These are phyloP conservation scores for Fraxinus quadrangulata DNA, from an alignment of 257 asterid species.

Conservation along the genomic window DNA sequence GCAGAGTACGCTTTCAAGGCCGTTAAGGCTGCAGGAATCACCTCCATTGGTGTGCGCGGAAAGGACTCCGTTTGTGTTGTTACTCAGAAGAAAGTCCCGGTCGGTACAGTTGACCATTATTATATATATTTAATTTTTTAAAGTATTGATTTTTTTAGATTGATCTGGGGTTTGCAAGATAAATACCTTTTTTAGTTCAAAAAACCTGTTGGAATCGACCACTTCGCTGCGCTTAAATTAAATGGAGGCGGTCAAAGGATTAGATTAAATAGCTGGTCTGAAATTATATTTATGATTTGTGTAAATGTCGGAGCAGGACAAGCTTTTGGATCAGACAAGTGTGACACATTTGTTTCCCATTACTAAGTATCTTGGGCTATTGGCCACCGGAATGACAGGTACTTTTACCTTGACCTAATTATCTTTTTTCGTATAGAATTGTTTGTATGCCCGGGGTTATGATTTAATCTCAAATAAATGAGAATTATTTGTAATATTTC, in stretches of 20 bases:
- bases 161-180: not conserved
- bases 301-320: constrained; percentile 70
- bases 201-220: not conserved
- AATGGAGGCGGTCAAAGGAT: not conserved
- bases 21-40: constrained; percentile 87
- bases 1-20: constrained; percentile 81
- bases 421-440: not conserved
- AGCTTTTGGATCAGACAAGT: constrained; percentile 94
- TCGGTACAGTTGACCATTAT: constrained; percentile 18
- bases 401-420: constrained; percentile 14
- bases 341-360: constrained; percentile 84
- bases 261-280: not conserved
- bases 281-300: constrained; percentile 7
- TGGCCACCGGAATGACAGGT: constrained; percentile 99
- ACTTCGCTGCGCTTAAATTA: not conserved
- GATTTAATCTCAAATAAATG: not conserved
- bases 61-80: constrained; percentile 95
- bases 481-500: not conserved
- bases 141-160: not conserved
- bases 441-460: not conserved
- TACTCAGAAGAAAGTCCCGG: constrained; percentile 99
- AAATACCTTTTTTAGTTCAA: not conserved
- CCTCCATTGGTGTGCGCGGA: constrained; percentile 97
- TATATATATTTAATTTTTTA: not conserved
- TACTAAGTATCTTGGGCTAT: constrained; percentile 80